Evolutionary conservation across 371 early-diverging fungal genomes (phyloP).

Genomic region (Mortierella sp.): DNA sequence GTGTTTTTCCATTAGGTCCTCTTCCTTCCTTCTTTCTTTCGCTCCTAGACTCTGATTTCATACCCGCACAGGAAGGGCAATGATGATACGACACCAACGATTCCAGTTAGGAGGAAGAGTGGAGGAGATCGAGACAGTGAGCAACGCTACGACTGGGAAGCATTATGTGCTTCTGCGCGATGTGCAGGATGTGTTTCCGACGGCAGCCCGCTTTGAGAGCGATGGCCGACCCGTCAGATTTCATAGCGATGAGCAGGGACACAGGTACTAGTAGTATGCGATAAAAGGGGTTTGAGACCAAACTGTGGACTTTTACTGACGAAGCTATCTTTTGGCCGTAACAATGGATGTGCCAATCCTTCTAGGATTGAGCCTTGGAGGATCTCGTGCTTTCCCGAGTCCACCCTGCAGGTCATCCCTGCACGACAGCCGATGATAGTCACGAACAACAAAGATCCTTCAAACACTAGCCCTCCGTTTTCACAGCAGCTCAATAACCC

Average conservation of each 20-base stretch:
- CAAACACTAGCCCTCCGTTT: background rate
- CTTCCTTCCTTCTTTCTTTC: background rate
- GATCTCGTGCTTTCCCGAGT: conserved; percentile 14
- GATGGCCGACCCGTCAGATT: conserved; percentile 35
- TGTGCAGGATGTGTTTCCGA: conserved; percentile 42
- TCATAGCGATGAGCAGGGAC: conserved; percentile 25
- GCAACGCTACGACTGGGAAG: conserved; percentile 6
- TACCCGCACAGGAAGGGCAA: background rate
- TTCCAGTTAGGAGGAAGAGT: conserved; percentile 33
- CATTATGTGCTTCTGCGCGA: conserved; percentile 27
- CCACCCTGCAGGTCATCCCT: conserved; percentile 24
- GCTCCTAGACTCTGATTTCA: background rate
- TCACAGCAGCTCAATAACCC: background rate
- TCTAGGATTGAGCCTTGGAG: conserved; percentile 34
- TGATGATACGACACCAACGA: conserved; percentile 33
- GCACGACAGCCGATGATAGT: background rate
- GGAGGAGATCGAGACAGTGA: conserved; percentile 28
- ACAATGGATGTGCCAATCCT: background rate
- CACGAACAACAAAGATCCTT: background rate
- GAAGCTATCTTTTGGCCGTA: background rate
- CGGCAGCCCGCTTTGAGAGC: conserved; percentile 28
- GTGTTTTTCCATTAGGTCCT: background rate
- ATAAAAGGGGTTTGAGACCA: background rate
- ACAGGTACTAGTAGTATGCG: conserved; percentile 1
- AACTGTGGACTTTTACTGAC: background rate